Base-by-base conservation (phyloP, 192 early-diverging fungal genomes). In the Phycomyces blakesleeanus region DNA sequence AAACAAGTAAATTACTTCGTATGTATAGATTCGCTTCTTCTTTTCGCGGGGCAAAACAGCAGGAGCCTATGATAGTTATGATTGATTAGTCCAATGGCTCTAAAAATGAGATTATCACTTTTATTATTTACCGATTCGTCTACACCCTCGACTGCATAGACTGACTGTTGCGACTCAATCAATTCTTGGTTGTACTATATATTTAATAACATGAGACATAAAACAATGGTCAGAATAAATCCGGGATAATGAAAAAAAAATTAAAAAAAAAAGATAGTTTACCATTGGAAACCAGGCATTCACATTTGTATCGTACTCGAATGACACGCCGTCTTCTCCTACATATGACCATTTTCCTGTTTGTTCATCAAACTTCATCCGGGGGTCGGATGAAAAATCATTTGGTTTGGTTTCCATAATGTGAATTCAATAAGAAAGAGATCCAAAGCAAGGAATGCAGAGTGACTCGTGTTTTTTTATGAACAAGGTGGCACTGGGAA, bases 211-310 rank as follows among this genome's bases (percentile, higher is more conserved):
- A n/a, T n/a, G n/a, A n/a, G n/a, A n/a, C n/a, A n/a, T n/a, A n/a
- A n/a, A n/a, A n/a, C n/a, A n/a, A n/a, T n/a, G n/a, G n/a, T n/a
- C n/a, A n/a, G n/a, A n/a, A n/a, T n/a, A n/a, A n/a, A n/a, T n/a
- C n/a, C n/a, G n/a, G n/a, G n/a, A n/a, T n/a, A n/a, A n/a, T n/a
- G n/a, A n/a, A n/a, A n/a, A n/a, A n/a, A n/a, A n/a, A n/a, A n/a
- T n/a, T n/a, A n/a, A n/a, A n/a, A n/a, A n/a, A n/a, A 15, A 6
- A 55, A 42, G 27, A n/a, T 3, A 34, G 53, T 62, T 66, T 78
- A 92, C 86, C 87, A 91, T 89, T 3, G 93, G 95, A 79, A 94
- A 95, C 95, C 95, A 97, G 0, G 91, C 91, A 37, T 83, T 76
- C 64, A 85, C 77, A n/a, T 75, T 77, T 18, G 85, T 78, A 62